phyloP scores from a whole-genome alignment of 225 moss, liverwort and hornwort species.

The Sphagnum contortum region DNA sequence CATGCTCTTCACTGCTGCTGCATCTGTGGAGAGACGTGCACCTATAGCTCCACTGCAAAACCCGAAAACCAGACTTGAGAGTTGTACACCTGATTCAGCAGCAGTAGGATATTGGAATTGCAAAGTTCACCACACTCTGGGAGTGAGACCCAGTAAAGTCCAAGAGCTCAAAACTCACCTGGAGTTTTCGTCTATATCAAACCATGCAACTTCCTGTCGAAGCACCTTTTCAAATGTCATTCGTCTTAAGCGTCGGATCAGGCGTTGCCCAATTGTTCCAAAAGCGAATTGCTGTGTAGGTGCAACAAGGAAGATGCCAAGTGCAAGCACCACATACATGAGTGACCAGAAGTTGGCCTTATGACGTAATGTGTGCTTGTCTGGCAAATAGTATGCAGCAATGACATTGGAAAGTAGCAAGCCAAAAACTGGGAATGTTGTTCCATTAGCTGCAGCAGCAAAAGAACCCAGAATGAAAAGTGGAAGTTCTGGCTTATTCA shows the following conservation, averaged over 20 bases:
- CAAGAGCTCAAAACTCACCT: slow-evolving; percentile 31
- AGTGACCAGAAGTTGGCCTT: slow-evolving; percentile 75
- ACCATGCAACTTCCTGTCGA: slow-evolving; percentile 80
- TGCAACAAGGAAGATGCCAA: slow-evolving; percentile 18
- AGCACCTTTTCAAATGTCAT: slow-evolving; percentile 61
- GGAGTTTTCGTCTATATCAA: slow-evolving; percentile 62
- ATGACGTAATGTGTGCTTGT: slow-evolving; percentile 32
- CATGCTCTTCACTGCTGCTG: slow-evolving; percentile 68
- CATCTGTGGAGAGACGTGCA: slow-evolving; percentile 77
- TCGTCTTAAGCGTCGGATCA: slow-evolving; percentile 65
- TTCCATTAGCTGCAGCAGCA: slow-evolving; percentile 37
- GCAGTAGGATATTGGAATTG: not conserved
- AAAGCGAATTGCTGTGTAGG: slow-evolving; percentile 33
- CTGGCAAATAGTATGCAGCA: slow-evolving; percentile 37
- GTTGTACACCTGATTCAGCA: not conserved
- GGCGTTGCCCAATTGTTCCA: slow-evolving; percentile 49
- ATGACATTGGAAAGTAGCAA: slow-evolving; percentile 62
- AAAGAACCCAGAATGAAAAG: slow-evolving; percentile 37
- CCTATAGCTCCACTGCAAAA: slow-evolving; percentile 77
- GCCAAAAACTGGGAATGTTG: slow-evolving; percentile 54
- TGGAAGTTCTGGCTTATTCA: slow-evolving; percentile 48
- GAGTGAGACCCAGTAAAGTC: not conserved
- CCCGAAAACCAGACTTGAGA: not conserved
- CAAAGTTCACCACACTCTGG: not conserved
- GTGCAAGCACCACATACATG: slow-evolving; percentile 63